Evolutionary conservation across 306 rosid species (phyloP), one percentile per base, ranked within the genome.

Genomic region (Quercus gilva): DNA sequence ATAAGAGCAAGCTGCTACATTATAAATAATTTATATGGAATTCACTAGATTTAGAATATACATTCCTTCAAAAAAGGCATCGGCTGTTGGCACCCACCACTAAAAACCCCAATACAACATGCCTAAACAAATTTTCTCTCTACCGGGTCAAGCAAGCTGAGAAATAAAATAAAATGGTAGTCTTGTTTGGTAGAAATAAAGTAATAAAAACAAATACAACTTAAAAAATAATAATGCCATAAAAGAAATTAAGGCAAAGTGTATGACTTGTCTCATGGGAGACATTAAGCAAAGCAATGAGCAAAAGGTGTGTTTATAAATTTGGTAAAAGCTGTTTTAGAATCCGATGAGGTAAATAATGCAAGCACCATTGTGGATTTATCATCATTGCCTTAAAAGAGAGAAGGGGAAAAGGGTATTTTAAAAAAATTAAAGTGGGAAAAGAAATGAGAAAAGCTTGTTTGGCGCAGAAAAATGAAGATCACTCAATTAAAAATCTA

Each of bases 341-440:
- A 33, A 79, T 82, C 74, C 17, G 12, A 20, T 65, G 60, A 63
- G 81, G 65, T 81, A 76, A 76, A 78, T 15, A 84, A 74, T 74
- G 81, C 78, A 82, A 79, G 72, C 37, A 69, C 86, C 76, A 80
- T 74, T 82, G 78, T 77, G 87, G 88, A 83, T 75, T 69, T 71
- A 87, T 85, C 26, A 87, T 87, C 79, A 82, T 58, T 6, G 73
- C 74, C 84, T 78, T 81, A 80, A 70, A 65, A 17, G 55, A 29
- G 71, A 31, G 67, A 64, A 74, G 33, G 55, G 26, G 0, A 59
- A 75, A 78, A 71, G 43, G 12, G 28, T 15, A 3, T 49, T 10
- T 7, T 0, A 67, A 33, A 13, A 4, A 4, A 61, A 26, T 14
- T 26, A n/a, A 63, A 76, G 52, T 14, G 15, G 9, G 3, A 77